phyloP scores from a whole-genome alignment of 2,329 filamentous ascomycete genomes.

The Epichloe amarillans region DNA sequence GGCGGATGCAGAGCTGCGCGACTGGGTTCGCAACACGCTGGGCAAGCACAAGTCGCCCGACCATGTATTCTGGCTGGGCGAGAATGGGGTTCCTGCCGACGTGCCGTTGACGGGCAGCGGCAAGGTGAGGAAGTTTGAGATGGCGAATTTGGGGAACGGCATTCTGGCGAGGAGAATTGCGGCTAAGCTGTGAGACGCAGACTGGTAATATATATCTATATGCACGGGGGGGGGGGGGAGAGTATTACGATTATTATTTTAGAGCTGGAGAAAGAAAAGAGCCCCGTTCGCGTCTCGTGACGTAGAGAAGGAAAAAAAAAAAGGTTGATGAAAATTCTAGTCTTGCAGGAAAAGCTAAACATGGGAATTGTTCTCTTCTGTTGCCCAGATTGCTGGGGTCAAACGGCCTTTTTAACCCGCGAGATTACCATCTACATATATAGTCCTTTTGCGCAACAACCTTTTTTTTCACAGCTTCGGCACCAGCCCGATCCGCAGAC shows the following conservation, averaged over 20 bases:
- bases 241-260: no score
- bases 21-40: conserved; percentile 48
- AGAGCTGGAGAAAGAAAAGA: not conserved
- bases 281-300: not conserved
- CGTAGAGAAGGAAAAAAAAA: no score
- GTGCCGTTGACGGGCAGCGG: conserved; percentile 59
- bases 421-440: not conserved
- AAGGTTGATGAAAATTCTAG: no score
- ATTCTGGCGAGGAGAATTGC: conserved; percentile 35
- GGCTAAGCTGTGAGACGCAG: conserved; percentile 27
- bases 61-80: conserved; percentile 65
- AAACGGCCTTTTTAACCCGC: not conserved
- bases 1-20: conserved; percentile 39
- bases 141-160: conserved; percentile 42
- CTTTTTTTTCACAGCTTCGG: conserved; percentile 32
- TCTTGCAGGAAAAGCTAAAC: no score
- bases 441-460: not conserved
- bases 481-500: conserved; percentile 37
- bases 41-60: conserved; percentile 57
- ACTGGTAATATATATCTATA: no score
- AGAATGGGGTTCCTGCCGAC: conserved; percentile 37
- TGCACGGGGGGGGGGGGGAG: no score
- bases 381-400: no score
- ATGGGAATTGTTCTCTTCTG: no score
- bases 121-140: conserved; percentile 56